phyloP scores from a whole-genome alignment of 345 rosid species.

The Physaria fendleri region DNA sequence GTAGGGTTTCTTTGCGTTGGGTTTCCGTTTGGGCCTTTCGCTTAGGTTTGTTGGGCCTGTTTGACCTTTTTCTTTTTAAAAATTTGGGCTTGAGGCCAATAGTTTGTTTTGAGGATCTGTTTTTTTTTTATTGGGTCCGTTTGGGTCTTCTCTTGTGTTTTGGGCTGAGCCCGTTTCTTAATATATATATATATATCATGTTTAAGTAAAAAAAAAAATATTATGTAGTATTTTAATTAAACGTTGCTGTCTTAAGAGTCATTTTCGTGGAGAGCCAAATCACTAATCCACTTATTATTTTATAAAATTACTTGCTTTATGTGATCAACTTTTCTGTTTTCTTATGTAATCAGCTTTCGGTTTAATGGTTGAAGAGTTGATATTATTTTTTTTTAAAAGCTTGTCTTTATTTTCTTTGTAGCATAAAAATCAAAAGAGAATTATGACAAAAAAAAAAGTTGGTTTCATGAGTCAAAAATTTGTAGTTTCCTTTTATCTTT shows the following conservation, averaged over 20 bases:
- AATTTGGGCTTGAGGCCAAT: too few relatives aligned
- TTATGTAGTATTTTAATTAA: too few relatives aligned
- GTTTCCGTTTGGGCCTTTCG: too few relatives aligned
- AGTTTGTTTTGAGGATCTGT: too few relatives aligned
- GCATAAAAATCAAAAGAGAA: background rate
- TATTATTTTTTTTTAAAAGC: background rate
- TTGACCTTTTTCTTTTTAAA: too few relatives aligned
- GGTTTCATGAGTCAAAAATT: background rate
- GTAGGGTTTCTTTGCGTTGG: too few relatives aligned
- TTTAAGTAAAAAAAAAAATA: too few relatives aligned
- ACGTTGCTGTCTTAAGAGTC: constrained; percentile 2
- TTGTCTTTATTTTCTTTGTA: background rate
- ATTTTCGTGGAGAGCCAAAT: constrained; percentile 25
- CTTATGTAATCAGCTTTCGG: constrained; percentile 4
- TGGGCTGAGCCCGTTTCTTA: too few relatives aligned
- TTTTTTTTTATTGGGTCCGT: too few relatives aligned
- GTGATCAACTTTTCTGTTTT: background rate
- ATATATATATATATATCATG: too few relatives aligned
- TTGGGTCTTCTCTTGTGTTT: too few relatives aligned
- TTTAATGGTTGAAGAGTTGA: background rate
- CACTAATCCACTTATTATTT: constrained; percentile 16
- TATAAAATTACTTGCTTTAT: background rate
- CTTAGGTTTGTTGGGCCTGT: too few relatives aligned
- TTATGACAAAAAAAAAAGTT: background rate
- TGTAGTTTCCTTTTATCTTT: background rate